Evolutionary conservation across 495 filamentous ascomycete species (phyloP).

Genomic region (Penicillium macrosclerotiorum): DNA sequence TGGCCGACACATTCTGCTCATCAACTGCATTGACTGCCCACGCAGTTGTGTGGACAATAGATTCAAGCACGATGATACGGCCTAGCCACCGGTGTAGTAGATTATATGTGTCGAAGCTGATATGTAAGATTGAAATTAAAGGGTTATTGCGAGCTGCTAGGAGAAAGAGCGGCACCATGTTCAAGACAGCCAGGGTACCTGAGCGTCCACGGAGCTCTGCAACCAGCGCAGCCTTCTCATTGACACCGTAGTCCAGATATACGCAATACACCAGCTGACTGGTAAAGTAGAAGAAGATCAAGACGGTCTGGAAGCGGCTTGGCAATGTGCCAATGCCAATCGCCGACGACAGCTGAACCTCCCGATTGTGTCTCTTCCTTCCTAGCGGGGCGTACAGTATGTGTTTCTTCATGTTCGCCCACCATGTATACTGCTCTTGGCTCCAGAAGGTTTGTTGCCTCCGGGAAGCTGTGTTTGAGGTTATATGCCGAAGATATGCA

Average conservation of each 20-base stretch:
- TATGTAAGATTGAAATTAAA: slow-evolving; percentile 73
- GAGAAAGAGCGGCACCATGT: slow-evolving; percentile 88
- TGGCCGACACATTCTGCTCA: slow-evolving; percentile 46
- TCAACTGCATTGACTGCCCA: slow-evolving; percentile 57
- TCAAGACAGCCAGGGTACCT: slow-evolving; percentile 77
- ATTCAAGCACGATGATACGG: slow-evolving; percentile 76
- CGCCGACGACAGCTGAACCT: slow-evolving; percentile 82
- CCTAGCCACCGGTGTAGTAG: slow-evolving; percentile 94
- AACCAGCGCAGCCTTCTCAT: slow-evolving; percentile 48
- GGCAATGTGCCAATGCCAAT: slow-evolving; percentile 88
- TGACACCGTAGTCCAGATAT: slow-evolving; percentile 62
- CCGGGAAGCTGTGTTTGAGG: slow-evolving; percentile 53
- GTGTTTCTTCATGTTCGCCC: slow-evolving; percentile 74
- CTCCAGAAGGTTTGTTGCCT: slow-evolving; percentile 59
- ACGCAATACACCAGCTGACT: slow-evolving; percentile 80
- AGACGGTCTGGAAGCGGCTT: slow-evolving; percentile 74
- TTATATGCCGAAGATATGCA: slow-evolving; percentile 67
- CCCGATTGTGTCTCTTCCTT: slow-evolving; percentile 80
- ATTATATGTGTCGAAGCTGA: slow-evolving; percentile 98
- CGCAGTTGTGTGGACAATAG: slow-evolving; percentile 69
- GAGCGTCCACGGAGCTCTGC: slow-evolving; percentile 78
- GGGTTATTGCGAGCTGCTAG: slow-evolving; percentile 92
- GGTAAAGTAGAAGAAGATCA: slow-evolving; percentile 68
- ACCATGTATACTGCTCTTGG: slow-evolving; percentile 63
- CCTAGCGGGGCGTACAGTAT: slow-evolving; percentile 80